phyloP scores from a whole-genome alignment of 768 basidiomycete species.

The Mycena crocata region DNA sequence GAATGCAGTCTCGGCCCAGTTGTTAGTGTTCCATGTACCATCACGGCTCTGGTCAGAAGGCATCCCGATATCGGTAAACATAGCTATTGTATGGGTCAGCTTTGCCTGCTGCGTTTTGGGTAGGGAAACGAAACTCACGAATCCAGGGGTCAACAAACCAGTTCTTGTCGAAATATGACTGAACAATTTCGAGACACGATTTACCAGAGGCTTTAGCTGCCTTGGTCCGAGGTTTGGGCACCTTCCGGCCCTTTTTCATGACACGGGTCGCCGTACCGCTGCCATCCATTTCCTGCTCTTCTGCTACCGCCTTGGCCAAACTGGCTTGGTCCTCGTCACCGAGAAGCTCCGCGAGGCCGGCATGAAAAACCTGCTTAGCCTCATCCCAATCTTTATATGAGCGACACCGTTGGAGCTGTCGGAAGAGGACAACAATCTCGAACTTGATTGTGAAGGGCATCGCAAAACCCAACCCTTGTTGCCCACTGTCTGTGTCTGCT shows the following conservation, averaged over 20 bases:
- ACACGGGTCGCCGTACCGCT: no score
- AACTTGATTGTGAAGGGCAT: neutral
- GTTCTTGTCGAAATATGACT: constrained; percentile 13
- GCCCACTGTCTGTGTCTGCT: neutral
- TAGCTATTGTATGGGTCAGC: neutral
- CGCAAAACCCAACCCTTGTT: constrained; percentile 4
- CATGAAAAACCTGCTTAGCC: neutral
- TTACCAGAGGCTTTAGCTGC: neutral
- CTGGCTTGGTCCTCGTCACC: neutral
- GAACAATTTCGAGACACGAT: neutral
- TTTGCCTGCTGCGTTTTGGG: neutral
- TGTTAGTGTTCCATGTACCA: no score
- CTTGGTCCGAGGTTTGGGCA: neutral
- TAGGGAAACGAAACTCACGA: neutral
- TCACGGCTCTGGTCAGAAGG: no score
- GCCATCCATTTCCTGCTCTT: neutral
- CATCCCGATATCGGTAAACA: constrained; percentile 22
- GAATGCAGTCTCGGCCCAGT: constrained; percentile 14
- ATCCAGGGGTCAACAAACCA: constrained; percentile 20
- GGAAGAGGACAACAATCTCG: constrained; percentile 5
- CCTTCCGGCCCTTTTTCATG: neutral
- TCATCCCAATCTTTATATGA: neutral
- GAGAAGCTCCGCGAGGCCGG: neutral
- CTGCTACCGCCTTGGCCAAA: neutral
- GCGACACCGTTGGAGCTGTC: neutral